Conservation (phyloP, 176 grass and related monocot genomes). For the Paspalum vaginatum region DNA sequence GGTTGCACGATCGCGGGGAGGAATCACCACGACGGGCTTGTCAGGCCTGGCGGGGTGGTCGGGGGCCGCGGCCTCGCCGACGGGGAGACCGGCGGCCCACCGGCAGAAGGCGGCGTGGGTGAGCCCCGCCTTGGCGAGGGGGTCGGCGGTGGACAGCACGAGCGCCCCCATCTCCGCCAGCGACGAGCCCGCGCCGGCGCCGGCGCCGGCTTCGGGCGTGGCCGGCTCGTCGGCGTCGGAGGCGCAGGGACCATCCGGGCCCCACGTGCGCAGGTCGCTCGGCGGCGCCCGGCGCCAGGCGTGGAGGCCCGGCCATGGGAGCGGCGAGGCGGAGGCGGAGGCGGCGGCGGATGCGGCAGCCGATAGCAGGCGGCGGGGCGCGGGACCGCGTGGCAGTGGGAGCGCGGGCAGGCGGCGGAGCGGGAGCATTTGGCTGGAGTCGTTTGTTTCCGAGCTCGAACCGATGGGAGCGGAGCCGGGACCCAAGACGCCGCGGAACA, state of each 20-base stretch:
- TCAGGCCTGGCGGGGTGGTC: conserved; percentile 62
- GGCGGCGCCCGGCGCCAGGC: conserved; percentile 63
- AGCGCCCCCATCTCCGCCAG: conserved; percentile 70
- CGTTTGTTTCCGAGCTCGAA: conserved; percentile 5
- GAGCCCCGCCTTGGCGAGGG: conserved; percentile 64
- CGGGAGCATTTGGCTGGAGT: conserved; percentile 35
- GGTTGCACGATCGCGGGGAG: not conserved
- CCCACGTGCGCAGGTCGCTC: conserved; percentile 73
- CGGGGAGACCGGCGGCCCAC: conserved; percentile 55
- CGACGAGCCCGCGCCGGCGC: conserved; percentile 33
- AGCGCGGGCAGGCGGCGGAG: conserved; percentile 28
- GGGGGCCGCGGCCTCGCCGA: conserved; percentile 49
- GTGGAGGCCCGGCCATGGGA: conserved; percentile 72
- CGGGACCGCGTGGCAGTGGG: conserved; percentile 6
- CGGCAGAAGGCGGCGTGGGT: conserved; percentile 78
- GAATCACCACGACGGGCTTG: conserved; percentile 63
- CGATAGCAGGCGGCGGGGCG: conserved; percentile 20
- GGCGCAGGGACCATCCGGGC: conserved; percentile 53
- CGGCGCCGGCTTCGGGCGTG: not conserved
- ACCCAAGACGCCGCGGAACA: not conserved
- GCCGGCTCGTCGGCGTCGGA: conserved; percentile 6
- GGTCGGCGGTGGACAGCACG: conserved; percentile 77
- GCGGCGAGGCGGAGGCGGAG: conserved; percentile 40
- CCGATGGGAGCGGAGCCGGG: no score
- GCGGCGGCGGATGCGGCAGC: conserved; percentile 26